Evolutionary conservation across 106 monocot genomes (phyloP).

Genomic region (Narthecium ossifragum): DNA sequence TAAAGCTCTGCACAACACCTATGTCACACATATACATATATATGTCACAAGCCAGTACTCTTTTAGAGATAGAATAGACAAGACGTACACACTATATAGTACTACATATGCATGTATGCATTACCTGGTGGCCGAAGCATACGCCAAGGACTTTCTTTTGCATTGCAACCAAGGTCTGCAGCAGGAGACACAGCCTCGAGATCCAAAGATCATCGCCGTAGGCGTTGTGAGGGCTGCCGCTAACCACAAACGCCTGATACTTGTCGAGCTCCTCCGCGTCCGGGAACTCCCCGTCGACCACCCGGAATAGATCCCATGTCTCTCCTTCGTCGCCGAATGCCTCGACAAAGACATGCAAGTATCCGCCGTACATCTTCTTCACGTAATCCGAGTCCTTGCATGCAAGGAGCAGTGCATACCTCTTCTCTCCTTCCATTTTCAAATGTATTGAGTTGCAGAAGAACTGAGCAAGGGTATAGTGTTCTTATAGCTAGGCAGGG

Average conservation of each 20-base stretch:
- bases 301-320: constrained; percentile 69
- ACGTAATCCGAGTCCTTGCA: constrained; percentile 77
- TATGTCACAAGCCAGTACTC: background rate
- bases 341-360: constrained; percentile 68
- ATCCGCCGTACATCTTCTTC: constrained; percentile 58
- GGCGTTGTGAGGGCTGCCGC: constrained; percentile 80
- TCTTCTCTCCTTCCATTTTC: constrained; percentile 21
- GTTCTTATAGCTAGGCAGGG: too few species aligned
- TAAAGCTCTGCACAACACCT: constrained; percentile 28
- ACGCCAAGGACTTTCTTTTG: constrained; percentile 71
- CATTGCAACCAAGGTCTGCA: constrained; percentile 56
- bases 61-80: too few species aligned
- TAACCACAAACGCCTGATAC: constrained; percentile 73
- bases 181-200: constrained; percentile 44
- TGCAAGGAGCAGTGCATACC: constrained; percentile 63
- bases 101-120: background rate
- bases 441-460: too few species aligned
- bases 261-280: constrained; percentile 32
- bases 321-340: constrained; percentile 68
- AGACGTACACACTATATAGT: too few species aligned
- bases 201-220: constrained; percentile 74
- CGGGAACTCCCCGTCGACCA: constrained; percentile 77
- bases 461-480: too few species aligned
- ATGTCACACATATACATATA: background rate
- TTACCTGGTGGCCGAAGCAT: constrained; percentile 95